Percentiles rank a stretch among this genome's conserved stretches.
These are phyloP conservation scores for Gaertneriomyces semiglobifer DNA, from an alignment of 192 early-diverging fungal species.

Conservation along the genomic window DNA sequence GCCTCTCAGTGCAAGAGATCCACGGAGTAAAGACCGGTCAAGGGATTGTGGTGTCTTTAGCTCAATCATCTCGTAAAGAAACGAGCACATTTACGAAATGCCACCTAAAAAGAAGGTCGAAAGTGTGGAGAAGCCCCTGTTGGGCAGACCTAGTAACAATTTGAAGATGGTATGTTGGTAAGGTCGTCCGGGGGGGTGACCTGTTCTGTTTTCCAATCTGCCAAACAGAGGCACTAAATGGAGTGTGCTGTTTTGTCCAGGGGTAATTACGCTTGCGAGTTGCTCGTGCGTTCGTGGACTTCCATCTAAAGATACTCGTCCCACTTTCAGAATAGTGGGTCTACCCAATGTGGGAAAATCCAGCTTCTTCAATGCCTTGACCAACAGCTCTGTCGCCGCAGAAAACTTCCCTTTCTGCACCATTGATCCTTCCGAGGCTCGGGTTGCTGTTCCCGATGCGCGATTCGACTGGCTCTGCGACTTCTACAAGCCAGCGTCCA, in stretches of 20 bases:
- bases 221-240: no score
- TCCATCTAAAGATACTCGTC: neutral
- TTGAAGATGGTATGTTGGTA: constrained; percentile 47
- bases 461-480: constrained; percentile 77
- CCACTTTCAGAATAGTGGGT: constrained; percentile 68
- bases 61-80: neutral
- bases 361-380: constrained; percentile 50
- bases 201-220: no score
- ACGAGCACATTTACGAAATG: constrained; percentile 19
- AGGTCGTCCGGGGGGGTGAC: neutral
- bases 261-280: no score
- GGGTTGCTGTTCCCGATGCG: constrained; percentile 83
- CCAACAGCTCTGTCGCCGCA: constrained; percentile 38
- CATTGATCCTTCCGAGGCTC: constrained; percentile 88
- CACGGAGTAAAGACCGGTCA: no score
- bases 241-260: no score
- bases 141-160: constrained; percentile 53
- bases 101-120: constrained; percentile 48
- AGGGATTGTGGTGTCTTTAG: neutral
- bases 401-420: constrained; percentile 96
- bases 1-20: no score
- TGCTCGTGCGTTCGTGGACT: no score
- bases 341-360: constrained; percentile 92
- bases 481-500: constrained; percentile 56
- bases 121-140: constrained; percentile 44